Evolutionary conservation across 768 basidiomycete genomes (phyloP).

Genomic region (Nidularia sp.): DNA sequence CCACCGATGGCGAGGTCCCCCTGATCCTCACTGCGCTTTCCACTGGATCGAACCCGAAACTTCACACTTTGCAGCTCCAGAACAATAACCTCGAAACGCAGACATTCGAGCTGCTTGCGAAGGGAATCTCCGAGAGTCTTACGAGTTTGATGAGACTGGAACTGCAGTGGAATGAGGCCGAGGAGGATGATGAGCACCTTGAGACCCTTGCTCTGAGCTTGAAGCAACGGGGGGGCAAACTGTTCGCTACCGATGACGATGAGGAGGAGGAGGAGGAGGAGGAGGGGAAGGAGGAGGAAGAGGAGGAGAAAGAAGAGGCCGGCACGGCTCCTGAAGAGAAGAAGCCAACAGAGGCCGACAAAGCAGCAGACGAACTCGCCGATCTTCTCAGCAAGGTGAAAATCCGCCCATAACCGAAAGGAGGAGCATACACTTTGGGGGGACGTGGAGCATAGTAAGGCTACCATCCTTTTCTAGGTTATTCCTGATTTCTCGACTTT

Average conservation of each 20-base stretch:
- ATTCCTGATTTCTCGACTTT: neutral
- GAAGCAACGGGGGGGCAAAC: slow-evolving; percentile 62
- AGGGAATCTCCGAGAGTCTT: slow-evolving; percentile 59
- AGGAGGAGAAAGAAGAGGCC: slow-evolving; percentile 28
- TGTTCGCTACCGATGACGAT: slow-evolving; percentile 74
- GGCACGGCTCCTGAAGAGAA: slow-evolving; percentile 8
- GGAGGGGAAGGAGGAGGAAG: slow-evolving; percentile 36
- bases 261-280: slow-evolving; percentile 68
- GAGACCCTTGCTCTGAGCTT: slow-evolving; percentile 50
- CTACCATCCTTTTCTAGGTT: too few relatives aligned
- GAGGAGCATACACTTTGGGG: too few relatives aligned
- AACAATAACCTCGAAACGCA: slow-evolving; percentile 84
- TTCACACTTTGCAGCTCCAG: slow-evolving; percentile 79
- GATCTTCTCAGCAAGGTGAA: slow-evolving; percentile 64
- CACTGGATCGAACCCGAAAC: slow-evolving; percentile 66
- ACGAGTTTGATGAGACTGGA: slow-evolving; percentile 65
- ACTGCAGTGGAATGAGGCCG: slow-evolving; percentile 87
- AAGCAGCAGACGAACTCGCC: slow-evolving; percentile 53
- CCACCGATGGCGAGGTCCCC: slow-evolving; percentile 76
- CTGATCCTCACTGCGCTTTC: slow-evolving; percentile 57
- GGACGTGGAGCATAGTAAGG: too few relatives aligned
- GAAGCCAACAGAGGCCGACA: slow-evolving; percentile 15
- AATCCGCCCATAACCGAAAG: slow-evolving; percentile 22
- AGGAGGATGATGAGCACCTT: slow-evolving; percentile 68
- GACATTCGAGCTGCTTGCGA: slow-evolving; percentile 64